A percentile compares a stretch with the other conserved stretches of the same genome.
These are phyloP conservation scores for Heterobasidion occidentale DNA, from an alignment of 1,284 basidiomycete species.

Conservation along the genomic window DNA sequence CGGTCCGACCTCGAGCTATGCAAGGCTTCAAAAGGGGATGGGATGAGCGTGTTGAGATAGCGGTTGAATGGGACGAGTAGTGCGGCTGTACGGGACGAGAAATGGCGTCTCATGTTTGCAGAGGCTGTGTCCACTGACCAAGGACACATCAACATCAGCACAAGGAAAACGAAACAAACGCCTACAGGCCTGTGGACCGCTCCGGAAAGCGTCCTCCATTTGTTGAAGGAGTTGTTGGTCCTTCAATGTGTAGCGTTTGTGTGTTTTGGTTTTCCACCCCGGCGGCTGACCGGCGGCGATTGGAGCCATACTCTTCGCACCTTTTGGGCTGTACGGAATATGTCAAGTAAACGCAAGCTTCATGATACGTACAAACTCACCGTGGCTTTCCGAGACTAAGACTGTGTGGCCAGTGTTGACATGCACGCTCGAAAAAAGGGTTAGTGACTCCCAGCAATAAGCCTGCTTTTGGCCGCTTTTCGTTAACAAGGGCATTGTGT, in stretches of 20 bases:
- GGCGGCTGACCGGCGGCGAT: constrained; percentile 44
- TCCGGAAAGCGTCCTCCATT: constrained; percentile 50
- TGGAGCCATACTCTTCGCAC: not conserved
- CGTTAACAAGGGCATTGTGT: constrained; percentile 69
- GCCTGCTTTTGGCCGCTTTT: constrained; percentile 79
- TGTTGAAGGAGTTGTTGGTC: constrained; percentile 68
- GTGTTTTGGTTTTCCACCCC: constrained; percentile 72
- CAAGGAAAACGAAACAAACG: constrained; percentile 7
- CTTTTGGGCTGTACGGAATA: not conserved
- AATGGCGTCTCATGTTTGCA: constrained; percentile 74
- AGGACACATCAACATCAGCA: not conserved
- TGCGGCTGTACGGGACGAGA: constrained; percentile 81
- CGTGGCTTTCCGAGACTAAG: constrained; percentile 51
- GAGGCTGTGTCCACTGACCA: constrained; percentile 52
- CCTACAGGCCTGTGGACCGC: constrained; percentile 46
- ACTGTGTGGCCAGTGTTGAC: constrained; percentile 89
- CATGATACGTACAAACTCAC: not conserved
- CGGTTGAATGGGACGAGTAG: constrained; percentile 90
- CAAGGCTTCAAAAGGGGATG: constrained; percentile 35
- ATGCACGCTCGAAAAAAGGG: constrained; percentile 86
- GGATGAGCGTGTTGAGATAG: constrained; percentile 88
- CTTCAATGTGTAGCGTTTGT: constrained; percentile 83
- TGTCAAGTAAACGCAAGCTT: not conserved
- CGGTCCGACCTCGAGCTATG: not conserved
- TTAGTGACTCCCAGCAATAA: constrained; percentile 90